Conservation (phyloP, 805 yeast genomes). For the Spathaspora girioi region DNA sequence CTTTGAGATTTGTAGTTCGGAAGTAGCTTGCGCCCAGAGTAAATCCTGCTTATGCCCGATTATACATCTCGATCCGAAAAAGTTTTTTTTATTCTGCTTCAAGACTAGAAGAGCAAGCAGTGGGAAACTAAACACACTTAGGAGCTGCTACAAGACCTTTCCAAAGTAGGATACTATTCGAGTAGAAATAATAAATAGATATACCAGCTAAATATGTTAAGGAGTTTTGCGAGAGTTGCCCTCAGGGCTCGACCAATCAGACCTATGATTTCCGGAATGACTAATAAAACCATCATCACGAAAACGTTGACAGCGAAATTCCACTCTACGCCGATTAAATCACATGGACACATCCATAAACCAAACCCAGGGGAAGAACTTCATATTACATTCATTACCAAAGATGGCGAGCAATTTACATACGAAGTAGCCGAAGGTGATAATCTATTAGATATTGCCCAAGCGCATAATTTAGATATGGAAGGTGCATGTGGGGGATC, state of each 20-base stretch:
- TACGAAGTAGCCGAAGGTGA: conserved; percentile 92
- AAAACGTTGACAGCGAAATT: conserved; percentile 5
- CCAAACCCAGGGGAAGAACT: conserved; percentile 93
- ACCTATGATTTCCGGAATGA: neutral
- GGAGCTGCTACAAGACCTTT: neutral
- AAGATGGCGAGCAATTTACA: conserved; percentile 81
- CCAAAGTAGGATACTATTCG: neutral
- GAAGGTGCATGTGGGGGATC: conserved; percentile 99
- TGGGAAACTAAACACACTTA: neutral
- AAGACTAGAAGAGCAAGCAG: neutral
- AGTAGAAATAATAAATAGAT: no score
- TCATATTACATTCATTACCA: conserved; percentile 79
- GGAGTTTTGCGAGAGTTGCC: neutral
- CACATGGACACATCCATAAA: conserved; percentile 84
- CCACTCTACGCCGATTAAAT: conserved; percentile 15
- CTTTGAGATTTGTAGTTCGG: neutral
- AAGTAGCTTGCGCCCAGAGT: neutral
- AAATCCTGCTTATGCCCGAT: neutral
- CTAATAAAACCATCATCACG: neutral
- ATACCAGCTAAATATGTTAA: neutral
- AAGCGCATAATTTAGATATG: conserved; percentile 89
- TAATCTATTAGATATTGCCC: conserved; percentile 88
- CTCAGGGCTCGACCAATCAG: neutral
- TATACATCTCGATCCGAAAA: neutral
- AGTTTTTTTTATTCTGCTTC: neutral